Evolutionary conservation across 2,329 filamentous ascomycete genomes (phyloP).

Genomic region (Pseudogymnoascus sp.): DNA sequence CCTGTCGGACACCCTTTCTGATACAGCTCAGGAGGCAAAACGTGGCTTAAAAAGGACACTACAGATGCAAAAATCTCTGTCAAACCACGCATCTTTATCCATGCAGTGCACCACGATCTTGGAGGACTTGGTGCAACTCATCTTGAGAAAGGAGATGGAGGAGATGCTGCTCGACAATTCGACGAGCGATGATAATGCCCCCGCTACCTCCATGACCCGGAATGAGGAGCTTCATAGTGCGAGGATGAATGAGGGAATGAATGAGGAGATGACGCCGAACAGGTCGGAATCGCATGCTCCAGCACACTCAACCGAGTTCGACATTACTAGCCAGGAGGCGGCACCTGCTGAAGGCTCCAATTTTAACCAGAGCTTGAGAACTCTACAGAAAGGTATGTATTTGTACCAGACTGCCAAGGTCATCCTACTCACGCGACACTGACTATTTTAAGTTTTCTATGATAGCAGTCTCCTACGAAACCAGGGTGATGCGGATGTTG

Average conservation of each 20-base stretch:
- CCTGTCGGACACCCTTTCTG: slow-evolving; percentile 35
- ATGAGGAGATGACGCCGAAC: background rate
- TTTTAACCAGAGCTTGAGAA: background rate
- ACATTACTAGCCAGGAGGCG: background rate
- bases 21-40: slow-evolving; percentile 36
- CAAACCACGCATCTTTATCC: slow-evolving; percentile 29
- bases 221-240: background rate
- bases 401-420: background rate
- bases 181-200: background rate
- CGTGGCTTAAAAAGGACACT: slow-evolving; percentile 36
- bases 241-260: background rate
- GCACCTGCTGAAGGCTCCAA: background rate
- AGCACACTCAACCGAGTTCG: background rate
- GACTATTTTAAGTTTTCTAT: background rate
- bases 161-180: slow-evolving; percentile 8
- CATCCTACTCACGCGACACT: background rate
- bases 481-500: background rate
- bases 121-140: slow-evolving; percentile 19
- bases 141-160: slow-evolving; percentile 14
- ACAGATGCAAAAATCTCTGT: slow-evolving; percentile 32
- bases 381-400: background rate
- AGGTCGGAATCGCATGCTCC: background rate
- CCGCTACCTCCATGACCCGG: background rate
- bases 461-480: background rate
- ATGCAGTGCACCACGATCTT: slow-evolving; percentile 28